Percentiles rank a stretch among this genome's conserved stretches.
phyloP scores from a whole-genome alignment of 306 rosid species.

The Pyrus bretschneideri region DNA sequence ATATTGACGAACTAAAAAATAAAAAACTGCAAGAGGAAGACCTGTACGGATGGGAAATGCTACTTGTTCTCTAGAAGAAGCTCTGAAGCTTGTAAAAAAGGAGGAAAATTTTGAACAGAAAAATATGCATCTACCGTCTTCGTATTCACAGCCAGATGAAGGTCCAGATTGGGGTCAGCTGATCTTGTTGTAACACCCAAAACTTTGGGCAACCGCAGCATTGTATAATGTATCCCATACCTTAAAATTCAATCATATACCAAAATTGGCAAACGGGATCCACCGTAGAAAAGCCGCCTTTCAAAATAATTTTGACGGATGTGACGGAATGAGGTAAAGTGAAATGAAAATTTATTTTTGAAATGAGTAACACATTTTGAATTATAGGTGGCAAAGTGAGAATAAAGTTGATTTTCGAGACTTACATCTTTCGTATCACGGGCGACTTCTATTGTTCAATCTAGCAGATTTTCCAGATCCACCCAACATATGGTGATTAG shows the following conservation, averaged over 20 bases:
- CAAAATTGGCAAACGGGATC: constrained; percentile 1
- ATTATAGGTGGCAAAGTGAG: no score
- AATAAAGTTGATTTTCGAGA: no score
- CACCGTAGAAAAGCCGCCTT: neutral
- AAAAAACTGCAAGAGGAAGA: neutral
- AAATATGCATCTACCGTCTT: neutral
- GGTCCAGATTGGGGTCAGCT: constrained; percentile 24
- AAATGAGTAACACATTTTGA: no score
- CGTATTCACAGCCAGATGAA: constrained; percentile 13
- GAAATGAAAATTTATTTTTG: no score
- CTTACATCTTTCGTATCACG: neutral
- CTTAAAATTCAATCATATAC: constrained; percentile 28
- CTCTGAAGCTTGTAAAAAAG: neutral
- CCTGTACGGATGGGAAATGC: neutral
- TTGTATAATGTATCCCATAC: constrained; percentile 62
- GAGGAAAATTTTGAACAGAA: neutral
- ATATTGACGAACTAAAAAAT: no score
- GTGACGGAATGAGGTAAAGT: neutral
- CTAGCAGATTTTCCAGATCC: neutral
- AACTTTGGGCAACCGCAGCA: constrained; percentile 43
- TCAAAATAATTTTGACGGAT: neutral
- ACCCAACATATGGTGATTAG: neutral
- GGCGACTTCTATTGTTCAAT: no score
- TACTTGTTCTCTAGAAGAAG: neutral
- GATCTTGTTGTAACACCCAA: constrained; percentile 23